phyloP scores from a whole-genome alignment of 352 stramenopile genomes.

The Phytophthora capsici region DNA sequence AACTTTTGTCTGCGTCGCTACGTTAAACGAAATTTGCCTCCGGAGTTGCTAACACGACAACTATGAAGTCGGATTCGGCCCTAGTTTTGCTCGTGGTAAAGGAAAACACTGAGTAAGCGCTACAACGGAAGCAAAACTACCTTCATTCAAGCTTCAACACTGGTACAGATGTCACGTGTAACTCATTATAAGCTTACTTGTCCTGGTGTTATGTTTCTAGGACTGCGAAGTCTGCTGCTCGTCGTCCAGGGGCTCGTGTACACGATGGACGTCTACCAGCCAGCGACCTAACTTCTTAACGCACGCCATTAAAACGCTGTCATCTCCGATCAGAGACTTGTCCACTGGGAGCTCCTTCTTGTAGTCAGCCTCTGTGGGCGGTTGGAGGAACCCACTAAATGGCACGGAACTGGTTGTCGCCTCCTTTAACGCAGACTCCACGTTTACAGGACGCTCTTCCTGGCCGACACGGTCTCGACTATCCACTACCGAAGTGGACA shows the following conservation, averaged over 20 bases:
- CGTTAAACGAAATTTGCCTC: slow-evolving; percentile 17
- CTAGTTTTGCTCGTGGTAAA: no score
- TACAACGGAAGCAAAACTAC: no score
- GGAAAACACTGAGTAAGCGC: no score
- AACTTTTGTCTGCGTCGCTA: slow-evolving; percentile 17
- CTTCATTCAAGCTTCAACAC: no score
- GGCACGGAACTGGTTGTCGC: slow-evolving; percentile 20
- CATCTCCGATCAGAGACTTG: slow-evolving; percentile 42
- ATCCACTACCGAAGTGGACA: slow-evolving; percentile 82
- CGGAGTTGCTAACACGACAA: no score
- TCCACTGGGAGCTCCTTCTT: slow-evolving; percentile 42
- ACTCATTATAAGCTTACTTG: no score
- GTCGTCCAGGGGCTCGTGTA: slow-evolving; percentile 43
- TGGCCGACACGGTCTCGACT: slow-evolving; percentile 32
- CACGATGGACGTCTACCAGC: slow-evolving; percentile 58
- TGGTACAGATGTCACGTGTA: no score
- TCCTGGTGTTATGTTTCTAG: no score
- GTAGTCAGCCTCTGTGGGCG: slow-evolving; percentile 43
- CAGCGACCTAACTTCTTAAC: slow-evolving; percentile 60
- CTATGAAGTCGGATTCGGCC: no score
- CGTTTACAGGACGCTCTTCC: slow-evolving; percentile 1
- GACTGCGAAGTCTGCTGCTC: slow-evolving; percentile 17
- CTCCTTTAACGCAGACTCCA: slow-evolving; percentile 1
- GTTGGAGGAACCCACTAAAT: slow-evolving; percentile 70
- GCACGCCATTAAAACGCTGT: slow-evolving; percentile 69